Conservation (phyloP, 768 basidiomycete genomes). For the Boletus subcaerulescens region DNA sequence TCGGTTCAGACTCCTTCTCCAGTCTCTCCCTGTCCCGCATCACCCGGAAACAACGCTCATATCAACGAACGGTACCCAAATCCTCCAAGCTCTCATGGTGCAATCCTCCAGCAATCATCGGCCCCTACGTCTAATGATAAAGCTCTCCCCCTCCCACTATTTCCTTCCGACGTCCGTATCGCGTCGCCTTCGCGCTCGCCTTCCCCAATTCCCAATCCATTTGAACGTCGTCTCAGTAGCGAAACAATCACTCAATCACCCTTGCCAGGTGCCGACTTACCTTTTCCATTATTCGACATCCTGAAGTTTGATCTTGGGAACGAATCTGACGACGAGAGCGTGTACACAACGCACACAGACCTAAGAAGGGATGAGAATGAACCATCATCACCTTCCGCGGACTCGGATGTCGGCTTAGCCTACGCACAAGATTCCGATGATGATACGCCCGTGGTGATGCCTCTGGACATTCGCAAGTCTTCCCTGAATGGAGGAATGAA, state of each 20-base stretch:
- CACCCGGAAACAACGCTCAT: constrained; percentile 20
- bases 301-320: constrained; percentile 33
- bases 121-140: constrained; percentile 16
- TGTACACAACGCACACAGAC: constrained; percentile 33
- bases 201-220: constrained; percentile 77
- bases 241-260: constrained; percentile 27
- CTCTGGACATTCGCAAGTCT: constrained; percentile 26
- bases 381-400: constrained; percentile 27
- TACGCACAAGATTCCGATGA: constrained; percentile 35
- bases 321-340: constrained; percentile 34
- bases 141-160: constrained; percentile 13
- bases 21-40: constrained; percentile 29
- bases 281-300: constrained; percentile 59
- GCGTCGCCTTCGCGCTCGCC: constrained; percentile 30
- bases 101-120: constrained; percentile 3
- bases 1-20: constrained; percentile 33
- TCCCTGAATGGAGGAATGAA: constrained; percentile 5
- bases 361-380: constrained; percentile 13
- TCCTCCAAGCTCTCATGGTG: constrained; percentile 22
- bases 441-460: constrained; percentile 33
- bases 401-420: constrained; percentile 36
- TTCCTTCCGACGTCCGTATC: constrained; percentile 24
- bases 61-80: constrained; percentile 14
- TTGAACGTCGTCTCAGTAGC: constrained; percentile 91
- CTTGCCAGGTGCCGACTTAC: constrained; percentile 24